phyloP scores from a whole-genome alignment of 192 early-diverging fungal genomes.

The Podila clonocystis region DNA sequence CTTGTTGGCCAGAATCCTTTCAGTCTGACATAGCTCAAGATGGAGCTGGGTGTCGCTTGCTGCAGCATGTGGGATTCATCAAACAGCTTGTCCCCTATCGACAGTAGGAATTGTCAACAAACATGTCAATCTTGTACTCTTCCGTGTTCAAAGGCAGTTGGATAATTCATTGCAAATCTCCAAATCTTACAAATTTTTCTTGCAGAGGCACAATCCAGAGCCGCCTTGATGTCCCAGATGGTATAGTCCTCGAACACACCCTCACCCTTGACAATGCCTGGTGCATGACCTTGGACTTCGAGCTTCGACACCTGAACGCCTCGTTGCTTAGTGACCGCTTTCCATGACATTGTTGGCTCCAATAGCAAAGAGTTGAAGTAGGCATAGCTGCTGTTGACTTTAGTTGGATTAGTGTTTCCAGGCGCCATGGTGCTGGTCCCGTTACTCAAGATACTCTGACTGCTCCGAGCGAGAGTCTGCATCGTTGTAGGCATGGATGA shows the following conservation, averaged over 20 bases:
- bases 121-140: not conserved
- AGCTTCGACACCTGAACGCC: conserved; percentile 40
- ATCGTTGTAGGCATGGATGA: conserved; percentile 45
- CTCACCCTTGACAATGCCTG: conserved; percentile 50
- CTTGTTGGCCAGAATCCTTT: conserved; percentile 60
- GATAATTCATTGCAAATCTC: not conserved
- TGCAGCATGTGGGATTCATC: conserved; percentile 52
- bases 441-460: conserved; percentile 32
- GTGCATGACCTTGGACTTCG: conserved; percentile 48
- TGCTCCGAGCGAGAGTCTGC: conserved; percentile 30
- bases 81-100: conserved; percentile 56
- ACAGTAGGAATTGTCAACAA: not conserved
- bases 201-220: conserved; percentile 50
- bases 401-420: conserved; percentile 35
- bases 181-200: conserved; percentile 51
- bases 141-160: not conserved
- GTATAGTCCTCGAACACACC: conserved; percentile 52
- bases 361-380: conserved; percentile 44
- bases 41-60: conserved; percentile 48
- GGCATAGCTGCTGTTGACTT: conserved; percentile 37
- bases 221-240: conserved; percentile 62
- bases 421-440: conserved; percentile 44
- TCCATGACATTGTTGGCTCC: conserved; percentile 45
- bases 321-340: conserved; percentile 27
- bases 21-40: conserved; percentile 50